A percentile compares a stretch with the other conserved stretches of the same genome.
phyloP scores from a whole-genome alignment of 1,139 yeast species.

The Candida anutae region DNA sequence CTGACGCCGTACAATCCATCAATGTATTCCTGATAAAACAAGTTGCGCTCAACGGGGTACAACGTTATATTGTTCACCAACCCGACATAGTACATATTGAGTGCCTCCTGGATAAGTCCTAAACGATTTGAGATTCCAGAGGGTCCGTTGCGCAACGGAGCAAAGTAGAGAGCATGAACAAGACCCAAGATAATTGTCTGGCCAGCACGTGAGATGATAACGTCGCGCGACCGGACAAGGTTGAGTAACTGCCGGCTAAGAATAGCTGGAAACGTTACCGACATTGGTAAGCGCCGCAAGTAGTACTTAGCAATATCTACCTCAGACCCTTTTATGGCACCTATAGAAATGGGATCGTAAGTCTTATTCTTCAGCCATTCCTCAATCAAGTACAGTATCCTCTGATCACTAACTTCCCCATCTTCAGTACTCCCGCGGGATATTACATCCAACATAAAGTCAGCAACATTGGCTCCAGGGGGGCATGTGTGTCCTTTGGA shows the following conservation, averaged over 20 bases:
- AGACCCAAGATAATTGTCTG: slow-evolving; percentile 14
- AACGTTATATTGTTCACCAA: slow-evolving; percentile 17
- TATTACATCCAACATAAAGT: slow-evolving; percentile 13
- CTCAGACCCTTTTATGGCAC: no score
- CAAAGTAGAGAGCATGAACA: slow-evolving; percentile 15
- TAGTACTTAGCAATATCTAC: slow-evolving; percentile 15
- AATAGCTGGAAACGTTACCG: slow-evolving; percentile 10
- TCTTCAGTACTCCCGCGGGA: slow-evolving; percentile 9
- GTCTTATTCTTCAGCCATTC: slow-evolving; percentile 6
- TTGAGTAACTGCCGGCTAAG: slow-evolving; percentile 11
- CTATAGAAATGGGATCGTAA: not conserved
- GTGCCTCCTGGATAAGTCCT: slow-evolving; percentile 16
- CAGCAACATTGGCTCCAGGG: slow-evolving; percentile 10
- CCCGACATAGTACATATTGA: slow-evolving; percentile 17
- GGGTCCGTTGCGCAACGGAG: slow-evolving; percentile 13
- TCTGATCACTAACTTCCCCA: slow-evolving; percentile 6
- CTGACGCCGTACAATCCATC: slow-evolving; percentile 16
- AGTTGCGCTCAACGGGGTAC: slow-evolving; percentile 16
- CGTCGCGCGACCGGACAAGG: slow-evolving; percentile 13
- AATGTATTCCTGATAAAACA: slow-evolving; percentile 18
- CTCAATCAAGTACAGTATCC: slow-evolving; percentile 9
- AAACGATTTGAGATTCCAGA: slow-evolving; percentile 16
- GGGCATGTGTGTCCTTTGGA: slow-evolving; percentile 10
- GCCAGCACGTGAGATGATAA: slow-evolving; percentile 12
- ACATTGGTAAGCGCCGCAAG: slow-evolving; percentile 14